Conservation (phyloP, 2,329 filamentous ascomycete genomes). For the Orbilia javanica region DNA sequence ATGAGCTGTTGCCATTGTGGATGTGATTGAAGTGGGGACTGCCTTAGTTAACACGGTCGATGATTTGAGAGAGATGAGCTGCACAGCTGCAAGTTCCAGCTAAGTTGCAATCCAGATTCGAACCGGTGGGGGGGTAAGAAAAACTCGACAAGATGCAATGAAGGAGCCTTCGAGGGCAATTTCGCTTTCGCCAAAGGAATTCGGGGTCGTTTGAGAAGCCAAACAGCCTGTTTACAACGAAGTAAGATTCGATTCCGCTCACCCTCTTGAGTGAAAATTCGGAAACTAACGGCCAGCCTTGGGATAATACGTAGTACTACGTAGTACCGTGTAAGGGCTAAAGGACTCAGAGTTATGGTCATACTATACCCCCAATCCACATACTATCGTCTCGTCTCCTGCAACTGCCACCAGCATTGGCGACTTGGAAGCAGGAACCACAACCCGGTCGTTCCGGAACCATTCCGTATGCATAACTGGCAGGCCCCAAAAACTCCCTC, state of each 20-base stretch:
- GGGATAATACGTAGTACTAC: too few species aligned
- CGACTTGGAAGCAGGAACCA: slow-evolving; percentile 47
- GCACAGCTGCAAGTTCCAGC: background rate
- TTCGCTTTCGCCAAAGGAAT: slow-evolving; percentile 37
- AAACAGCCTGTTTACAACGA: slow-evolving; percentile 56
- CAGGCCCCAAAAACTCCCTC: slow-evolving; percentile 14
- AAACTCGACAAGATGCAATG: background rate
- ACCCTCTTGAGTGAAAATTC: slow-evolving; percentile 31
- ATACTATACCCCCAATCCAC: slow-evolving; percentile 15
- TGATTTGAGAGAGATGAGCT: slow-evolving; percentile 15
- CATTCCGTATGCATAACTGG: slow-evolving; percentile 33
- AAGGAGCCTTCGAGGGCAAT: slow-evolving; percentile 24
- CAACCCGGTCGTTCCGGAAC: slow-evolving; percentile 55
- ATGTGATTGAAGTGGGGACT: slow-evolving; percentile 20
- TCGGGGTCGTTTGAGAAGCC: slow-evolving; percentile 43
- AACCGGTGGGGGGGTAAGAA: slow-evolving; percentile 11
- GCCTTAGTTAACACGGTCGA: slow-evolving; percentile 9
- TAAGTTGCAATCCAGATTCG: background rate
- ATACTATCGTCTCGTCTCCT: slow-evolving; percentile 46
- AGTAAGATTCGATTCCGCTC: slow-evolving; percentile 38
- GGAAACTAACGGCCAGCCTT: slow-evolving; percentile 24
- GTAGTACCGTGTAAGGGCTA: too few species aligned
- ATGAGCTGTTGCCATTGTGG: slow-evolving; percentile 26
- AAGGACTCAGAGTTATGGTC: slow-evolving; percentile 26
- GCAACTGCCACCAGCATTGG: slow-evolving; percentile 19